Conservation (phyloP, 2,329 filamentous ascomycete species). For the Hypoxylon sp. region DNA sequence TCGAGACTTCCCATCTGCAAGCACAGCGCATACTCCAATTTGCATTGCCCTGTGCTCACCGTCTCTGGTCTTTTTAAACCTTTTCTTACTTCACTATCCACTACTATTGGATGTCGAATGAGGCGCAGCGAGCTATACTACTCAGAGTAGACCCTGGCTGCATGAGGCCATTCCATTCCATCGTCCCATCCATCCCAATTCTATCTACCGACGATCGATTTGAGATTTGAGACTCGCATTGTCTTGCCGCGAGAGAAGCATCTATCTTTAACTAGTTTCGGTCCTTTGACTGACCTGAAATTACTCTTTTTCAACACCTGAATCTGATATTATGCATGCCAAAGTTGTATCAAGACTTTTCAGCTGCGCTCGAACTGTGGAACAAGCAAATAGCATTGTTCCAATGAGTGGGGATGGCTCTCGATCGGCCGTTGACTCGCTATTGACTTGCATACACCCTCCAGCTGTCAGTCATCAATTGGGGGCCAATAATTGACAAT, state of each 20-base stretch:
- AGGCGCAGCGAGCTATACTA: conserved; percentile 33
- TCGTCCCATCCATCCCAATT: conserved; percentile 27
- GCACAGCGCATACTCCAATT: conserved; percentile 34
- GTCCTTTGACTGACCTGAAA: conserved; percentile 4
- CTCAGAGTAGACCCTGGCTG: conserved; percentile 16
- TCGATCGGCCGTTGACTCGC: conserved; percentile 15
- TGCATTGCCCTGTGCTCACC: conserved; percentile 27
- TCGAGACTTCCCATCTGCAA: conserved; percentile 33
- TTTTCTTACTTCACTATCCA: conserved; percentile 2
- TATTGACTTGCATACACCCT: conserved; percentile 34
- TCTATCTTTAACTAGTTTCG: conserved; percentile 6
- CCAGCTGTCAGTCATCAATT: conserved; percentile 44
- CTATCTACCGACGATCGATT: conserved; percentile 27
- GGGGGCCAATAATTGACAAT: conserved; percentile 34
- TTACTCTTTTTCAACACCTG: conserved; percentile 2
- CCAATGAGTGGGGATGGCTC: conserved; percentile 31
- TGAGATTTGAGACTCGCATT: conserved; percentile 21
- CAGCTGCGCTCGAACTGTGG: conserved; percentile 28
- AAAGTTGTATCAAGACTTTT: conserved; percentile 33
- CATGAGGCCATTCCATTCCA: conserved; percentile 35
- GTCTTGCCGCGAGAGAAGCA: conserved; percentile 16
- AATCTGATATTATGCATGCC: conserved; percentile 28
- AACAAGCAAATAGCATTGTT: conserved; percentile 26
- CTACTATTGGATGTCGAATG: conserved; percentile 22
- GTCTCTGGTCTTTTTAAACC: background rate